Base-by-base conservation (phyloP, 805 yeast genomes). In the Candida palmyrensis region DNA sequence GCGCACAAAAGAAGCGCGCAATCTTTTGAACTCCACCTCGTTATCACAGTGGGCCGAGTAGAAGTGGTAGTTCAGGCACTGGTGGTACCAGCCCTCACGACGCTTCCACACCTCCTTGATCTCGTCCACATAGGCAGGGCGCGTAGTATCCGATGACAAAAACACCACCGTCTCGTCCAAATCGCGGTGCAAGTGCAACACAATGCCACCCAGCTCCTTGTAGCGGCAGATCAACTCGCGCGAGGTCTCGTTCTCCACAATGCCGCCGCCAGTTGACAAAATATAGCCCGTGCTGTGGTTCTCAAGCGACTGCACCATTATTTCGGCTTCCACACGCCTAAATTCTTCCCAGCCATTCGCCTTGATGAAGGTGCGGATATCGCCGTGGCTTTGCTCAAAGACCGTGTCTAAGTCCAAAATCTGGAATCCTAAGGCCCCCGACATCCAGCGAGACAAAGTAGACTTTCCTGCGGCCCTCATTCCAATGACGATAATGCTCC, bases 381-480 rank as follows among this genome's bases (percentile, higher is more conserved):
- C 72, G 36, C 49, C 51, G 12, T 70, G 68, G 32, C 62, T 62
- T 30, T 69, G 62, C 47, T 84, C 96, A 40, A 90, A 73, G 17
- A 72, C 68, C 9, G 68, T 64, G 55, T 92, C 99, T 38, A 90
- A 60, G 50, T 92, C 99, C 24, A 85, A 52, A 35, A 82, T 71
- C 35, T 69, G 58, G 60, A 79, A 80, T 14, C 85, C 89, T 36
- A 86, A 62, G 21, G 73, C 68, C 18, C 72, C 59, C 6, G 95
- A 80, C 45, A 84, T 76, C 81, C 95, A 82, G 41, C 75, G 70
- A 26, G 96, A 80, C 48, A 88, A 70, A 1, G 95, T 82, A 3
- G 95, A 76, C 59, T 92, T 92, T 14, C 98, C 98, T 15, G 96
- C 95, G 13, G 96, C 98, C 55, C 98, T 76, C 98, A 92, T 92